Evolutionary conservation across 441 rosid species (phyloP), one percentile per base, ranked within the genome.

Genomic region (Populus tomentosa): DNA sequence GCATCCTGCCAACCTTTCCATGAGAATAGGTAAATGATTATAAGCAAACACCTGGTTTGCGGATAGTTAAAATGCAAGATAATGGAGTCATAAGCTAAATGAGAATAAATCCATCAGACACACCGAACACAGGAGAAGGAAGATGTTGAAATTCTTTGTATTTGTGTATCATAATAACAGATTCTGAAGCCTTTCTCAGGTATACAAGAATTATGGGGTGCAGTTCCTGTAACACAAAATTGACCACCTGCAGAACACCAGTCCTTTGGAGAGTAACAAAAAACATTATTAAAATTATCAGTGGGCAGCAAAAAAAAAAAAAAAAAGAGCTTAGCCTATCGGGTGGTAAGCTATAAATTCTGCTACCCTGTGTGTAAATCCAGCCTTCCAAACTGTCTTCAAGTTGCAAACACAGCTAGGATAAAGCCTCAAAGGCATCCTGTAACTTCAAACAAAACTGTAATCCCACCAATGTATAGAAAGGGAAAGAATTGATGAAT

Each of bases 131-230:
- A 38, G 23, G 36, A 62, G 63, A 28, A 28, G 11, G 69, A 36
- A 35, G 68, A 20, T 5, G 26, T 5, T 59, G 33, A 63, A 23
- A 73, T 62, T 56, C 7, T 32, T 50, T 7, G 23, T 20, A 76
- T 75, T 21, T 70, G 36, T 76, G 20, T 23, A 61, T 62, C 79
- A 53, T 63, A 70, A 1, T 18, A 30, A 69, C 21, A 63, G 75
- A 70, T 77, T 77, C 75, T n/a, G 32, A 77, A 70, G 75, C 20
- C 59, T 66, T 64, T 77, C 64, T 30, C 64, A 63, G 66, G 4
- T 77, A 70, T 70, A 70, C 24, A 67, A 2, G 24, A 53, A 53
- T 53, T 53, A 50, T 42, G 50, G 56, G 32, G 35, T 46, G 67
- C 79, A 70, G 80, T 46, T 46, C 42, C 70, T 63, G 62, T 10